Base-by-base conservation (phyloP, 768 basidiomycete species). In the Tricholoma saponaceum region DNA sequence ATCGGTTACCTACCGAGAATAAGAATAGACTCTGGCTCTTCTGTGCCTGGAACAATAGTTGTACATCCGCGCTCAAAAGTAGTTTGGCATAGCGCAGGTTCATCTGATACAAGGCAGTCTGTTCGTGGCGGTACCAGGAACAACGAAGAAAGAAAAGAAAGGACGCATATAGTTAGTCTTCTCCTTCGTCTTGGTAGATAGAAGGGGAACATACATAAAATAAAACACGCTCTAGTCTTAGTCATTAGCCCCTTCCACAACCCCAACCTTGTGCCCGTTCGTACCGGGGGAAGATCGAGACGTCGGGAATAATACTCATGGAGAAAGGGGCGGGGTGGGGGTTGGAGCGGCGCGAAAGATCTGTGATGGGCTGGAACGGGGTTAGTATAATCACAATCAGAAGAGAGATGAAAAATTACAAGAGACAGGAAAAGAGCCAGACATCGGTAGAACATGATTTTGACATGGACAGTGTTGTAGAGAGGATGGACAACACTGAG, bases 71-170 rank as follows among this genome's bases (percentile, higher is more conserved):
- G 82, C n/a, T 92, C 87, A 26, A 78, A 83, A 0, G 92, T 91
- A 2, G 78, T 74, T 55, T 85, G 74, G 62, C 90, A 87, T 0
- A 94, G 74, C 1, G 79, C 74, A 0, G 78, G 74, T 64, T 93
- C 83, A 61, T 95, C 94, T 16, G 78, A 74, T 2, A 92, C 84
- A 0, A 96, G 79, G 66, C 84, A 67, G 69, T 86, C 88, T 84
- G 56, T 14, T n/a, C n/a, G n/a, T n/a, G n/a, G n/a, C n/a, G n/a
- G n/a, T n/a, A n/a, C n/a, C n/a, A n/a, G n/a, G n/a, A n/a, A n/a
- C n/a, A n/a, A n/a, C n/a, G n/a, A n/a, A n/a, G n/a, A n/a, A n/a
- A n/a, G 16, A 46, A 0, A 18, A n/a, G 5, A 23, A 8, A 37
- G 25, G 12, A n/a, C 26, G 30, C 7, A 16, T 37, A 37, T 37